Base-by-base conservation (phyloP, 495 filamentous ascomycete species). In the Jackrogersella minutella region DNA sequence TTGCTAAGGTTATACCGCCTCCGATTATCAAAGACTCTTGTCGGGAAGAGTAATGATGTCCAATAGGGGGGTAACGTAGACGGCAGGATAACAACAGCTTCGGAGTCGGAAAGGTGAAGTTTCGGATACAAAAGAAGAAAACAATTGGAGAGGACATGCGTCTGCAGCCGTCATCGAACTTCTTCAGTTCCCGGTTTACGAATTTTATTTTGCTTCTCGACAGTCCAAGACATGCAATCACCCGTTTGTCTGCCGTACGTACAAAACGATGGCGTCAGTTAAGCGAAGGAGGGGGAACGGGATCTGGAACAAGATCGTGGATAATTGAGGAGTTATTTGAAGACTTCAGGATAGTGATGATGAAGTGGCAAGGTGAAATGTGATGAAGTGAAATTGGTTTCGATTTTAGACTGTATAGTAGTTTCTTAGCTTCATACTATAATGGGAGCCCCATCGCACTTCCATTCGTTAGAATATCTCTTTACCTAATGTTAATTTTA, bases 11-110 rank as follows among this genome's bases (percentile, higher is more conserved):
- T 41, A 39, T 54, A 65, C 34, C 56, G 51, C 50, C 28, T 61
- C 17, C 51, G 51, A 49, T 41, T 21, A 57, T n/a, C 51, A 40
- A 63, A 60, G 28, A 39, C 43, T 34, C 9, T 56, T 56, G 22
- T 56, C 13, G 30, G 7, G 22, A 26, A 50, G 17, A 24, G 52
- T 34, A 44, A 49, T 39, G 37, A 1, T 13, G 26, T 34, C 44
- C 51, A 53, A 57, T 57, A 54, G 53, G 41, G 41, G 55, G 44
- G 52, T 61, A 64, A n/a, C n/a, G n/a, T 51, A 30, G 41, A 50
- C 55, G 66, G 61, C 36, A 58, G 61, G 66, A 64, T 65, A 56
- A 44, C 61, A 21, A 19, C 66, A 69, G 47, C 43, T 62, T 57
- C 24, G 41, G 6, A 46, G 34, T 44, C 54, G 46, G 56, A 6